Evolutionary conservation across 2,329 filamentous ascomycete genomes (phyloP).

Genomic region (Amauroascus niger): DNA sequence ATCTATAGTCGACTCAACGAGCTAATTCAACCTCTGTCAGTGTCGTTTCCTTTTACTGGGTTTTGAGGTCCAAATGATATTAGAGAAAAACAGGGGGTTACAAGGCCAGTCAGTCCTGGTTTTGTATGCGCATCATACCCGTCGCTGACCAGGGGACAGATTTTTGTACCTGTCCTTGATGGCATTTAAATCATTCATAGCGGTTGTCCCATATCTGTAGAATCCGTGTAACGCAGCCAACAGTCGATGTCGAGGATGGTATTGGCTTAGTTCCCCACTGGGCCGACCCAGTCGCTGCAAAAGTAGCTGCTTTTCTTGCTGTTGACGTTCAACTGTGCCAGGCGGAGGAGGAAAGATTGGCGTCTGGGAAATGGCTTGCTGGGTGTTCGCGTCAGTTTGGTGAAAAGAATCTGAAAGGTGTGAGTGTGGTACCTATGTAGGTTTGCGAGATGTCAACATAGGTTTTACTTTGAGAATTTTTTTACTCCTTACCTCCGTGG

Average conservation of each 20-base stretch:
- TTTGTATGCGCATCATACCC: constrained; percentile 3
- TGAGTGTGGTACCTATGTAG: neutral
- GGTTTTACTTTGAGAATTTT: neutral
- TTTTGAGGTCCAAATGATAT: too few species aligned
- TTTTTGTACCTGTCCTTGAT: constrained; percentile 8
- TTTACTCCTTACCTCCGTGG: neutral
- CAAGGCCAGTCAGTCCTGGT: neutral
- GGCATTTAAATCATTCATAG: neutral
- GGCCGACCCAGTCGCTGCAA: constrained; percentile 16
- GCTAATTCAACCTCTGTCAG: constrained; percentile 21
- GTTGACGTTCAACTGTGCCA: neutral
- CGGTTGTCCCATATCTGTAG: constrained; percentile 19
- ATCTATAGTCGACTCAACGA: constrained; percentile 48
- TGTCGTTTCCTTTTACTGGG: too few species aligned
- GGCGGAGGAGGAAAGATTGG: neutral
- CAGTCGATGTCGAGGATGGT: constrained; percentile 23
- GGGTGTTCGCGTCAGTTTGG: neutral
- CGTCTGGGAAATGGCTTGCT: neutral
- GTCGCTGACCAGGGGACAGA: constrained; percentile 4
- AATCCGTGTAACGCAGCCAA: constrained; percentile 24
- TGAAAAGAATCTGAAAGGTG: neutral
- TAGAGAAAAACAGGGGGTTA: neutral
- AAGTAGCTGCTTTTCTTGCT: constrained; percentile 18
- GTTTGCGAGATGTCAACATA: neutral
- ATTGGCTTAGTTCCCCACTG: constrained; percentile 16